Evolutionary conservation across 495 filamentous ascomycete genomes (phyloP).

Genomic region (Hyphodiscus hymeniophilus): DNA sequence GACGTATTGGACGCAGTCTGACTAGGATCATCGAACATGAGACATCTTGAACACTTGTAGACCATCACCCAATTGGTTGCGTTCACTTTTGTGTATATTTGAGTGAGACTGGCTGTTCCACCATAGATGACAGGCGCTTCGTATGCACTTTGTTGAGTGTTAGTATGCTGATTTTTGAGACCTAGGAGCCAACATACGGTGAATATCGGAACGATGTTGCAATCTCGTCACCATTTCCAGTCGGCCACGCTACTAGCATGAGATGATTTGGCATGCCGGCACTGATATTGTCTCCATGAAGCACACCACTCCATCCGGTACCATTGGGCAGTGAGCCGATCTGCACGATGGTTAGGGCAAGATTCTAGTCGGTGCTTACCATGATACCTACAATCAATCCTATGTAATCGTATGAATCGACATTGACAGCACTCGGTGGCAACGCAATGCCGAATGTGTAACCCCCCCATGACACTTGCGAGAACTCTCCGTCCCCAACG

Average conservation of each 20-base stretch:
- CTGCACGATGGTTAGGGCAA: slow-evolving; percentile 19
- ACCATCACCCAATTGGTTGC: slow-evolving; percentile 45
- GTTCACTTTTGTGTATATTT: slow-evolving; percentile 49
- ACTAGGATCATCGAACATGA: slow-evolving; percentile 45
- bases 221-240: slow-evolving; percentile 33
- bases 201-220: slow-evolving; percentile 50
- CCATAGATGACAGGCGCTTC: slow-evolving; percentile 46
- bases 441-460: slow-evolving; percentile 48
- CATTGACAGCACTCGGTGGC: slow-evolving; percentile 40
- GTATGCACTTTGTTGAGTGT: slow-evolving; percentile 37
- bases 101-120: slow-evolving; percentile 48
- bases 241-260: slow-evolving; percentile 49
- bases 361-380: slow-evolving; percentile 18
- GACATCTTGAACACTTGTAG: slow-evolving; percentile 56
- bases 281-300: slow-evolving; percentile 32
- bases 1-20: slow-evolving; percentile 34
- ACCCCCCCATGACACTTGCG: slow-evolving; percentile 20
- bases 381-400: slow-evolving; percentile 39
- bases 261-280: slow-evolving; percentile 51
- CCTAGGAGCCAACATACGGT: slow-evolving; percentile 19
- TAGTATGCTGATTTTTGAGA: slow-evolving; percentile 1
- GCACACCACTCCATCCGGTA: slow-evolving; percentile 48
- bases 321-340: slow-evolving; percentile 17
- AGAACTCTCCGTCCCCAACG: slow-evolving; percentile 7
- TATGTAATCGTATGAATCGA: slow-evolving; percentile 49